Base-by-base conservation (phyloP, 2,329 filamentous ascomycete genomes). In the Bimuria novae-zelandiae region DNA sequence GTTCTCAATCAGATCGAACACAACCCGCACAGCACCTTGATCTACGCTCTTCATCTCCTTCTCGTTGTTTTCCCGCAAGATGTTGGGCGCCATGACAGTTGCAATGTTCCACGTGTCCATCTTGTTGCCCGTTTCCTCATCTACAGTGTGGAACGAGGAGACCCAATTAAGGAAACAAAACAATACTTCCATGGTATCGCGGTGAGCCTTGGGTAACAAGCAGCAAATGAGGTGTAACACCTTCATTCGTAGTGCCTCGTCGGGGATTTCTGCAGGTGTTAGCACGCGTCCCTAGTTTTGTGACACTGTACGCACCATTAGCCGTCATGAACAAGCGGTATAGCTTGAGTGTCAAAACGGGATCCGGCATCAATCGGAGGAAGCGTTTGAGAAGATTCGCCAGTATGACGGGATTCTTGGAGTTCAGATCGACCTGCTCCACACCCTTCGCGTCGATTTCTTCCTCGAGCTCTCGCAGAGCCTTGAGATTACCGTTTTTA, bases 31-130 rank as follows among this genome's bases (percentile, higher is more conserved):
- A 25, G 93, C 92, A 67, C 89, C 84, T 78, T 97, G 97, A 56
- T 92, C 94, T 63, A 96, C 92, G 62, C 95, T 93, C 43, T 73
- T 76, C 40, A 75, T 71, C 56, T 74, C 68, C 55, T 75, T 72
- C 43, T 76, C 75, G 49, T 70, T 80, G 55, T 79, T 84, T 60
- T 88, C 89, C 64, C 89, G 92, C 11, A 97, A 82, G 56, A 99
- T 91, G 67, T 99, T 99, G 0, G 94, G 94, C 4, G 93, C 92
- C 74, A 99, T 97, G 58, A 99, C 94, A 3, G 95, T 97, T 3
- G 94, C 91, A 58, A 99, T 83, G 69, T 99, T 99, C 78, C 96
- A 92, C 48, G 96, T 89, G 72, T 99, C 94, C 94, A 99, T 99
- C 81, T 97, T 97, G 64, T 93, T 97, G 22, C 94, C 94, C 19